A percentile compares a stretch with the other conserved stretches of the same genome.
Evolutionary conservation across 2,329 filamentous ascomycete genomes (phyloP).

Genomic region (Pyrenophora teres): DNA sequence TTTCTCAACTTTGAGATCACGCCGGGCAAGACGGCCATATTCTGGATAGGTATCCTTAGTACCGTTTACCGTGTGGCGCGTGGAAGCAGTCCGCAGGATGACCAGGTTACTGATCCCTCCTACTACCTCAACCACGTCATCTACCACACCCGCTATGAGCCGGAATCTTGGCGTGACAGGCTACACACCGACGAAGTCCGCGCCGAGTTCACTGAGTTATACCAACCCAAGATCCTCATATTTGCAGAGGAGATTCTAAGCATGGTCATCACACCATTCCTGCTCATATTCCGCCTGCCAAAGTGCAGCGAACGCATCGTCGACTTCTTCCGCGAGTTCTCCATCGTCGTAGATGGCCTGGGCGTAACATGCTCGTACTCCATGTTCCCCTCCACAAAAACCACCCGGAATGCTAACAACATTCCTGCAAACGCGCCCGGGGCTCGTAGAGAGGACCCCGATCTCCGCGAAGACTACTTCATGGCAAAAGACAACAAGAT

Average conservation of each 20-base stretch:
- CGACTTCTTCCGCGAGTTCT: constrained; percentile 98
- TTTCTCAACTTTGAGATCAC: constrained; percentile 94
- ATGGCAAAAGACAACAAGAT: constrained; percentile 96
- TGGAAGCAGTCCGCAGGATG: constrained; percentile 78
- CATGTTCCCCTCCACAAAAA: constrained; percentile 94
- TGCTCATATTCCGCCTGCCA: constrained; percentile 84
- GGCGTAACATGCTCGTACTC: constrained; percentile 97
- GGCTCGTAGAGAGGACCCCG: constrained; percentile 55
- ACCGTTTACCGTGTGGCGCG: constrained; percentile 82
- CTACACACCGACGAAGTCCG: constrained; percentile 96
- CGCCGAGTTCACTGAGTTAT: constrained; percentile 84
- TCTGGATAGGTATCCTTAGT: constrained; percentile 84
- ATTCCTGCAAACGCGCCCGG: constrained; percentile 47
- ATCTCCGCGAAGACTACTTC: constrained; percentile 86
- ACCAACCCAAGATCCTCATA: constrained; percentile 89
- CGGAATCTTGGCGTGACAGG: constrained; percentile 82
- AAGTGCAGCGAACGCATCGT: constrained; percentile 90
- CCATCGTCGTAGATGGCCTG: constrained; percentile 92
- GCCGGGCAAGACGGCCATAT: constrained; percentile 82
- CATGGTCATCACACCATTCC: constrained; percentile 87
- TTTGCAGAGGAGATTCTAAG: constrained; percentile 92
- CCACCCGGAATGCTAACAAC: constrained; percentile 58
- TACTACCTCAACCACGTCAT: constrained; percentile 87
- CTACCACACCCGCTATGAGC: constrained; percentile 89
- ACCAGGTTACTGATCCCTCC: constrained; percentile 91